Evolutionary conservation across 441 rosid genomes (phyloP).

Genomic region (Jatropha multifida): DNA sequence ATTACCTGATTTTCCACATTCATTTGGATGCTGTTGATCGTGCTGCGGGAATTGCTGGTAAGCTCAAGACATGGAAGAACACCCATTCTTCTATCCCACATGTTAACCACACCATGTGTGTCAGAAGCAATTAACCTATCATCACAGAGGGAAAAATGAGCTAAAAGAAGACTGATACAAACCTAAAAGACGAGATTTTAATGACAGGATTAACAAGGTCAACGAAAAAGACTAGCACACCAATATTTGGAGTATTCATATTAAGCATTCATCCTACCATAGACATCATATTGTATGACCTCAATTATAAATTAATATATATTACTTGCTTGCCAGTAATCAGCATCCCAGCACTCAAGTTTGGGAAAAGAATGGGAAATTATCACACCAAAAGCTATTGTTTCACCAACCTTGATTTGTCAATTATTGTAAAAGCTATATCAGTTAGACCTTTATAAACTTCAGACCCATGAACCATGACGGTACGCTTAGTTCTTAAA

Average conservation of each 20-base stretch:
- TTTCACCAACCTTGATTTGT: slow-evolving; percentile 59
- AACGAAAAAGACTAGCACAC: background rate
- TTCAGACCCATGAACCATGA: slow-evolving; percentile 54
- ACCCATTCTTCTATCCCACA: slow-evolving; percentile 87
- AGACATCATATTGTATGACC: background rate
- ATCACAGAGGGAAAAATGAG: slow-evolving; percentile 14
- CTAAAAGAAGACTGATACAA: background rate
- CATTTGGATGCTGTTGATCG: slow-evolving; percentile 63
- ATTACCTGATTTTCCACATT: slow-evolving; percentile 73
- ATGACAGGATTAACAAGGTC: background rate
- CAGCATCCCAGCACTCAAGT: background rate
- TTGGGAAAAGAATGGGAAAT: background rate
- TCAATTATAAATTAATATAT: background rate
- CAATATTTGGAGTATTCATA: background rate
- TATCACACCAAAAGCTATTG: background rate
- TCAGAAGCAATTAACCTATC: slow-evolving; percentile 79
- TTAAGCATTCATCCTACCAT: background rate
- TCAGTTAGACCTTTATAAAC: slow-evolving; percentile 61
- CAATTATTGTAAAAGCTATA: slow-evolving; percentile 54
- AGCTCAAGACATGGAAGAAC: slow-evolving; percentile 73
- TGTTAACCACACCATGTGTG: slow-evolving; percentile 57
- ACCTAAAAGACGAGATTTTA: background rate
- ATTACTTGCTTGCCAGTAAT: background rate
- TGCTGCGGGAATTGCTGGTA: slow-evolving; percentile 39
- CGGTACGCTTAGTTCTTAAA: slow-evolving; percentile 49